Percentiles rank a stretch among this genome's conserved stretches.
phyloP scores from a whole-genome alignment of 106 monocot species.

The Apostasia shenzhenica region DNA sequence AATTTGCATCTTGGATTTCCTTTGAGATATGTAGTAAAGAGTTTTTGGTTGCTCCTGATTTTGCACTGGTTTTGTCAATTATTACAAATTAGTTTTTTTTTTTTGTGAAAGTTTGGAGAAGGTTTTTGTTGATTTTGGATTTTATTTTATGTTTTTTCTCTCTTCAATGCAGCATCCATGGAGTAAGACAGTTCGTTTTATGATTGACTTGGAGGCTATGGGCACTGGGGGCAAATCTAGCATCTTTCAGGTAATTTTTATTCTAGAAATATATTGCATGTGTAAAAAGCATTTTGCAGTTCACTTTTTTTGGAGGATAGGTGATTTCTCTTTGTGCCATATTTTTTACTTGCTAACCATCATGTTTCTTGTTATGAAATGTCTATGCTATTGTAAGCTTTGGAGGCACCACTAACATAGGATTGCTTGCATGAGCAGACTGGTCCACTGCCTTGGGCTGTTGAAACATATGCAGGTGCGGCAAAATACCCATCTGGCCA shows the following conservation, averaged over 20 bases:
- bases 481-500: constrained; percentile 88
- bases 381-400: neutral
- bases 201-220: constrained; percentile 73
- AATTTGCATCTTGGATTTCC: neutral
- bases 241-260: constrained; percentile 48
- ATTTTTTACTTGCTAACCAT: neutral
- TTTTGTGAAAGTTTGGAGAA: neutral
- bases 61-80: too few relatives aligned
- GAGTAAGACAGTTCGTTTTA: constrained; percentile 42
- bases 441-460: constrained; percentile 52
- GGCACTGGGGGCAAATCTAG: constrained; percentile 67
- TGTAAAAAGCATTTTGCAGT: neutral
- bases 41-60: too few relatives aligned
- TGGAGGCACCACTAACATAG: neutral
- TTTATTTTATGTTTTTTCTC: neutral
- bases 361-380: neutral
- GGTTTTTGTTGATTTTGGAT: neutral
- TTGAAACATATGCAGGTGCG: constrained; percentile 76
- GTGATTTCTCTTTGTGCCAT: neutral
- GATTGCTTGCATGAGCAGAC: constrained; percentile 27
- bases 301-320: neutral
- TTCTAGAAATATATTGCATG: neutral
- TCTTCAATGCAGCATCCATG: constrained; percentile 58
- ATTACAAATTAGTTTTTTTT: neutral
- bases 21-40: neutral